Evolutionary conservation across 116 monocot genomes (phyloP), one percentile per base, ranked within the genome.

Genomic region (Phalaenopsis hybrid): DNA sequence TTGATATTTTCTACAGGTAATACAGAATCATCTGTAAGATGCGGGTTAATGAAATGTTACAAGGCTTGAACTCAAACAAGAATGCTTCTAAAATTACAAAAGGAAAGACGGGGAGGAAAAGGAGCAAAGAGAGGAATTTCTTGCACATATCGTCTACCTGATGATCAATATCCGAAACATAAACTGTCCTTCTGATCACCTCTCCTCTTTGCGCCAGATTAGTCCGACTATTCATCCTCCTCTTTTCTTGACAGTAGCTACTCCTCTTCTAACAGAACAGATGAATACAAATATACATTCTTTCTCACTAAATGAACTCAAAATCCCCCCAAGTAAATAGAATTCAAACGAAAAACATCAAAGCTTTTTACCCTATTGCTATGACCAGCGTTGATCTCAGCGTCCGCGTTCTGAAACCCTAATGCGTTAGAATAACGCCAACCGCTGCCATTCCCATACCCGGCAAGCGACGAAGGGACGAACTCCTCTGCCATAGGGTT

Each of bases 401-500:
- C 16, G n/a, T 59, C 18, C 5, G 15, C 13, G 59, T 59, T 59
- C n/a, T n/a, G 59, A 59, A 59, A 16, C 4, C 59, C 13, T 15
- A 59, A 59, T 59, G 20, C 13, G n/a, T 59, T n/a, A 59, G 59
- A 16, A 59, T n/a, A 59, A 59, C 16, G 59, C 4, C 80, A 78
- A 50, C 57, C 78, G 18, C 25, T 77, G 28, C 67, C 86, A 4
- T 43, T 57, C 23, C 75, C 75, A 55, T 79, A 65, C 44, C 28
- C 31, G 31, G 86, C 85, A 37, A 89, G 85, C 23, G 87, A 86
- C 57, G 91, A 87, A 18, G 91, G 94, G 17, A 94, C 94, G 82
- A 94, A 94, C 84, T 94, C 94, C 86, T 88, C 90, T 67, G 94
- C 94, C 94, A 90, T 90, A 28, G 94, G 94, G 51, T 94, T 94